Evolutionary conservation across 2,329 filamentous ascomycete genomes (phyloP).

Genomic region (Colletotrichum theobromicola): DNA sequence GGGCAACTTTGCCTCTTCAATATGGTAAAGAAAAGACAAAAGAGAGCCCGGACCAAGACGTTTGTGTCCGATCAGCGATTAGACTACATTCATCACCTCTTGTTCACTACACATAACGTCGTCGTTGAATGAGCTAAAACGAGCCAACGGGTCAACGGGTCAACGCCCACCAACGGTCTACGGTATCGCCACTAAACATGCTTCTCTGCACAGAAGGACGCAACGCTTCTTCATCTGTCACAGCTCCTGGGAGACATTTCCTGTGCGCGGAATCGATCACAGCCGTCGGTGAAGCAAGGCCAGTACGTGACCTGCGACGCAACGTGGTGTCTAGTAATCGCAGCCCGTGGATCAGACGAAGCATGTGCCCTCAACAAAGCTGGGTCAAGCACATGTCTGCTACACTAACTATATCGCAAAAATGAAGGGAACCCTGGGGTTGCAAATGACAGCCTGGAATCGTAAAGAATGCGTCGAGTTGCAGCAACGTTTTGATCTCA

Average conservation of each 20-base stretch:
- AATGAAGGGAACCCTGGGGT: neutral
- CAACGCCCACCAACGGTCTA: neutral
- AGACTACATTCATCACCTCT: neutral
- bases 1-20: neutral
- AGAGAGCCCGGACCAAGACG: neutral
- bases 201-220: neutral
- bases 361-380: neutral
- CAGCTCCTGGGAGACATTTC: neutral
- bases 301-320: neutral
- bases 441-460: neutral
- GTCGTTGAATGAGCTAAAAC: neutral
- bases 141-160: neutral
- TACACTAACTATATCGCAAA: neutral
- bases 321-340: neutral
- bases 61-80: neutral
- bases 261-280: neutral
- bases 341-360: constrained; percentile 10
- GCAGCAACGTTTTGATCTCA: neutral
- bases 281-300: neutral
- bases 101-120: neutral
- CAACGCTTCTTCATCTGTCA: neutral
- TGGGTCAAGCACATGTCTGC: neutral
- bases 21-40: neutral
- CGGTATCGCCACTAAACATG: neutral
- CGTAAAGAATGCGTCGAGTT: neutral